Percentiles rank a stretch among this genome's conserved stretches.
These are phyloP conservation scores for Erucastrum elatum DNA, from an alignment of 345 rosid genomes.

Conservation along the genomic window DNA sequence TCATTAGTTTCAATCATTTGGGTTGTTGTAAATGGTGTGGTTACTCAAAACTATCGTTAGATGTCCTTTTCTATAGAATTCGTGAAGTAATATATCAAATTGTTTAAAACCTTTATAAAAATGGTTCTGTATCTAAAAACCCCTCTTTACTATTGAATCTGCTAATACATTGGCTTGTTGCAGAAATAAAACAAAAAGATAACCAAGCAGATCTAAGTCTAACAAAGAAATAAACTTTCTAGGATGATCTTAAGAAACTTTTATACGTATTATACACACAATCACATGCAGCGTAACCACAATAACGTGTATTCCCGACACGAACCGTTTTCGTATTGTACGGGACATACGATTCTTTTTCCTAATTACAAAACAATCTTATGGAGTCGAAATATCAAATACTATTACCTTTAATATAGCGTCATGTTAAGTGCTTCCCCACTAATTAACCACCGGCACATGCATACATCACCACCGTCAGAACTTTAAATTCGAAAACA, in stretches of 20 bases:
- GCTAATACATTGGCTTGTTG: background rate
- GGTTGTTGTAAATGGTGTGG: constrained; percentile 5
- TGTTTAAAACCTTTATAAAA: too few species aligned
- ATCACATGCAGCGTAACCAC: constrained; percentile 11
- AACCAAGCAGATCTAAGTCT: background rate
- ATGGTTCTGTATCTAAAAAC: too few species aligned
- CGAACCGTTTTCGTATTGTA: background rate
- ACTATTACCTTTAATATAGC: background rate
- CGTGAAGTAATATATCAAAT: background rate
- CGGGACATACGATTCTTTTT: background rate
- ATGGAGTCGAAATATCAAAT: background rate
- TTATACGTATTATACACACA: background rate
- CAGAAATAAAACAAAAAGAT: background rate
- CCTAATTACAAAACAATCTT: background rate
- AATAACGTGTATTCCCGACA: background rate
- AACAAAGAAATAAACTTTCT: background rate
- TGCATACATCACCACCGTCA: background rate
- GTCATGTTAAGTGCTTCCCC: constrained; percentile 2
- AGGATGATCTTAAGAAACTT: background rate
- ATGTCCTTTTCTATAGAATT: background rate
- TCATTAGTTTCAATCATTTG: constrained; percentile 5
- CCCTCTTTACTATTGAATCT: background rate
- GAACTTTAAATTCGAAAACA: background rate
- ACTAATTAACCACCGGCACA: background rate
- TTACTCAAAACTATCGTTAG: background rate